These are phyloP conservation scores for Silene noctiflora DNA, from an alignment of 179 eudicot species.

Conservation along the genomic window DNA sequence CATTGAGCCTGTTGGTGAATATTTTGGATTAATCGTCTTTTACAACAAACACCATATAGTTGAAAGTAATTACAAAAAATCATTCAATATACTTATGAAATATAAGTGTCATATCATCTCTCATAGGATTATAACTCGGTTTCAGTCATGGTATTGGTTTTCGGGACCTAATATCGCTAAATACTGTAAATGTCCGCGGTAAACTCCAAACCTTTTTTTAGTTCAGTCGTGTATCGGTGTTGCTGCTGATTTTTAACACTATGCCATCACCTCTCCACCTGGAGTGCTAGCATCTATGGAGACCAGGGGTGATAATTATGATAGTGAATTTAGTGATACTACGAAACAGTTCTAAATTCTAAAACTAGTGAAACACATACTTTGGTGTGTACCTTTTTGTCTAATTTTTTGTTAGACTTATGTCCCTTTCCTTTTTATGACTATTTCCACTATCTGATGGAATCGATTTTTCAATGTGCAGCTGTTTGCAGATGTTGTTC, in stretches of 20 bases:
- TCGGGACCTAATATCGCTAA: too few species aligned
- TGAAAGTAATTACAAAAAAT: background rate
- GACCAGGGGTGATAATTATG: background rate
- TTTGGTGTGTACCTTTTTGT: background rate
- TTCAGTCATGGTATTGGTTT: too few species aligned
- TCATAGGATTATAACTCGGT: too few species aligned
- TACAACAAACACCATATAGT: background rate
- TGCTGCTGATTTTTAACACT: too few species aligned
- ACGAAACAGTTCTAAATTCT: background rate
- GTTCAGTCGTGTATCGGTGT: too few species aligned
- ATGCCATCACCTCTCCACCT: background rate
- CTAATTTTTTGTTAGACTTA: background rate
- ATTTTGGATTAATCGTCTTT: background rate
- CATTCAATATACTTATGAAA: background rate
- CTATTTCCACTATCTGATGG: background rate
- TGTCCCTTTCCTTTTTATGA: background rate
- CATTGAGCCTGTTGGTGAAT: background rate
- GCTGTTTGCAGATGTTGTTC: slow-evolving; percentile 89
- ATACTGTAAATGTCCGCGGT: too few species aligned
- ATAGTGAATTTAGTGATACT: background rate
- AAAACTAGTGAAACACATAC: background rate
- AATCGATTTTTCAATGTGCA: slow-evolving; percentile 32
- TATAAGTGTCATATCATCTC: background rate
- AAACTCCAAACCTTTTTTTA: too few species aligned
- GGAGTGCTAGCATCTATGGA: background rate